Conservation (phyloP, 371 early-diverging fungal genomes). For the Mucor piriformis region DNA sequence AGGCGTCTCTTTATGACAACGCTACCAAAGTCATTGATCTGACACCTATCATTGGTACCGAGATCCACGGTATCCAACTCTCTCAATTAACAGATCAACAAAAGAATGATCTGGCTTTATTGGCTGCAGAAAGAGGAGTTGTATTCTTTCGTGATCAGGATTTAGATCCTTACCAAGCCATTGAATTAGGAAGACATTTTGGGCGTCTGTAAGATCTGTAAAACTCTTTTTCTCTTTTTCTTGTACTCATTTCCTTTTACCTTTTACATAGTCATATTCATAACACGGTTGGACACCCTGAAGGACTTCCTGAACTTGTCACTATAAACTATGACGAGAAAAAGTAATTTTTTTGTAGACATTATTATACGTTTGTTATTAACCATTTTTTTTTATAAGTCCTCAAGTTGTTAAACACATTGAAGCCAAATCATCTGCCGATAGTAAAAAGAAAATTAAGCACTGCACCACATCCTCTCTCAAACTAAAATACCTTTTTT, state of each 20-base stretch:
- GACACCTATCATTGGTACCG: constrained; percentile 60
- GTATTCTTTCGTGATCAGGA: constrained; percentile 68
- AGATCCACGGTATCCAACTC: constrained; percentile 55
- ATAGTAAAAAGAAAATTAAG: neutral
- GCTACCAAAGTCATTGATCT: constrained; percentile 57
- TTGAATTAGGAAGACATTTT: constrained; percentile 54
- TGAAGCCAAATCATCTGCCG: constrained; percentile 2
- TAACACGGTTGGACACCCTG: constrained; percentile 9
- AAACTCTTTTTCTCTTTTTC: neutral
- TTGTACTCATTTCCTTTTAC: too few relatives aligned
- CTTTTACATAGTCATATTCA: constrained; percentile 17
- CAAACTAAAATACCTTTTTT: neutral
- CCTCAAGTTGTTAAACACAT: neutral
- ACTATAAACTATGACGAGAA: constrained; percentile 15
- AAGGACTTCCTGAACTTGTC: constrained; percentile 19
- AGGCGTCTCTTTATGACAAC: constrained; percentile 51
- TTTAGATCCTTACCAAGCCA: constrained; percentile 48
- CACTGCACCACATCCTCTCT: neutral
- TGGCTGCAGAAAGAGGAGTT: constrained; percentile 63
- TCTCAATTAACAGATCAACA: constrained; percentile 57
- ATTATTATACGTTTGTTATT: neutral
- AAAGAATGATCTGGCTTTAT: constrained; percentile 56
- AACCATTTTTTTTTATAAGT: neutral
- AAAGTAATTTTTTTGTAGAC: constrained; percentile 3
- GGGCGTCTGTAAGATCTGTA: constrained; percentile 38